Evolutionary conservation across 2,329 filamentous ascomycete species (phyloP).

Genomic region (Fusarium sp.): DNA sequence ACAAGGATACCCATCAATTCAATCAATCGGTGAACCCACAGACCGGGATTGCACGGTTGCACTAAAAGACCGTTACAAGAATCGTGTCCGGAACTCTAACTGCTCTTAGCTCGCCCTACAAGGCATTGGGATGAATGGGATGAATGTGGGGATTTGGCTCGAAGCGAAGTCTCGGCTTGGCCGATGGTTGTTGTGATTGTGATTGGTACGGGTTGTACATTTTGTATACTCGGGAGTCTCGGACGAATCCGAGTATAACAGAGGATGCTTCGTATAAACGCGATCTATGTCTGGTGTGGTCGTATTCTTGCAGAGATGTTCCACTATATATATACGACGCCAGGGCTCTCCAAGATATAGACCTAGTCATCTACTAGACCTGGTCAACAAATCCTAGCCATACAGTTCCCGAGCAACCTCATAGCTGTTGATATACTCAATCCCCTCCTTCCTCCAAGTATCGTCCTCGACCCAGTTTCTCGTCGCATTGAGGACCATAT

Average conservation of each 20-base stretch:
- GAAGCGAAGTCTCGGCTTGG: neutral
- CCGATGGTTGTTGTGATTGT: neutral
- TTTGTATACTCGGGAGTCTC: neutral
- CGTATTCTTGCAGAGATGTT: neutral
- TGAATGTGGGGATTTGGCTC: neutral
- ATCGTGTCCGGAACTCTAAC: constrained; percentile 10
- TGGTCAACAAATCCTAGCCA: constrained; percentile 10
- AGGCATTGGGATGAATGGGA: neutral
- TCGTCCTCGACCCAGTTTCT: constrained; percentile 60
- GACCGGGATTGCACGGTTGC: constrained; percentile 11
- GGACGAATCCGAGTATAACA: neutral
- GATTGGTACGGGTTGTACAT: neutral
- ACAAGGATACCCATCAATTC: constrained; percentile 11
- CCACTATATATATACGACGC: no score
- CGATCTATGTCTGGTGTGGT: neutral
- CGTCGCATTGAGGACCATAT: constrained; percentile 61
- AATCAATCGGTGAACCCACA: constrained; percentile 5
- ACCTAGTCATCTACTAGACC: no score
- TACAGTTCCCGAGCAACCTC: constrained; percentile 45
- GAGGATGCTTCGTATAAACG: neutral
- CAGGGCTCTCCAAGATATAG: no score
- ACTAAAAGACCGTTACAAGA: constrained; percentile 1
- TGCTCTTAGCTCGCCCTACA: constrained; percentile 5
- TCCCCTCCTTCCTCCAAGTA: constrained; percentile 61
- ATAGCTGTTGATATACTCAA: constrained; percentile 49